phyloP scores from a whole-genome alignment of 1,284 basidiomycete genomes.

The Puccinia horiana region DNA sequence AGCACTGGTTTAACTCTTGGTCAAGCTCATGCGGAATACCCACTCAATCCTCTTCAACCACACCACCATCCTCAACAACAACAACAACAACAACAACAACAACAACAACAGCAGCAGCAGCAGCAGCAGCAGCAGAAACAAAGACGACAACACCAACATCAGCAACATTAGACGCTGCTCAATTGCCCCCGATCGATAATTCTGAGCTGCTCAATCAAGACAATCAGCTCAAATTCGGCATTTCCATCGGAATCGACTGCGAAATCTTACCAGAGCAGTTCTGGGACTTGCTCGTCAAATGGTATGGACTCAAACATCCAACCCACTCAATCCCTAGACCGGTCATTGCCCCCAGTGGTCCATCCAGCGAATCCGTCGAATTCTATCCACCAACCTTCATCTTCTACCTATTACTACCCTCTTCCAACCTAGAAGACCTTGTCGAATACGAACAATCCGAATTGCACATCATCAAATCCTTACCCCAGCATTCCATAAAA shows the following conservation, averaged over 20 bases:
- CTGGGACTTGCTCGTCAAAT: conserved; percentile 32
- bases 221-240: conserved; percentile 18
- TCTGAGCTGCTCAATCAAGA: conserved; percentile 9
- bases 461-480: not conserved
- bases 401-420: conserved; percentile 44
- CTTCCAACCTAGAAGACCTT: conserved; percentile 27
- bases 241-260: conserved; percentile 30
- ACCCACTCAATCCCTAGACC: conserved; percentile 19
- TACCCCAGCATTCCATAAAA: conserved; percentile 1
- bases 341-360: conserved; percentile 41
- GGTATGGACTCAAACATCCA: conserved; percentile 22
- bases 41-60: not conserved
- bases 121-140: too few species aligned
- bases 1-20: conserved; percentile 36
- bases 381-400: conserved; percentile 42
- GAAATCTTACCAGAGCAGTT: conserved; percentile 26
- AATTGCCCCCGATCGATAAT: conserved; percentile 36
- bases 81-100: too few species aligned
- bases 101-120: too few species aligned
- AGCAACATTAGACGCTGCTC: not conserved
- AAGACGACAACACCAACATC: not conserved
- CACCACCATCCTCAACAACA: not conserved
- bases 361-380: conserved; percentile 43
- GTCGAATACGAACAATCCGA: not conserved
- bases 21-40: not conserved